Percentiles rank a stretch among this genome's conserved stretches.
These are phyloP conservation scores for Pyricularia sp. DNA, from an alignment of 2,329 filamentous ascomycete genomes.

Conservation along the genomic window DNA sequence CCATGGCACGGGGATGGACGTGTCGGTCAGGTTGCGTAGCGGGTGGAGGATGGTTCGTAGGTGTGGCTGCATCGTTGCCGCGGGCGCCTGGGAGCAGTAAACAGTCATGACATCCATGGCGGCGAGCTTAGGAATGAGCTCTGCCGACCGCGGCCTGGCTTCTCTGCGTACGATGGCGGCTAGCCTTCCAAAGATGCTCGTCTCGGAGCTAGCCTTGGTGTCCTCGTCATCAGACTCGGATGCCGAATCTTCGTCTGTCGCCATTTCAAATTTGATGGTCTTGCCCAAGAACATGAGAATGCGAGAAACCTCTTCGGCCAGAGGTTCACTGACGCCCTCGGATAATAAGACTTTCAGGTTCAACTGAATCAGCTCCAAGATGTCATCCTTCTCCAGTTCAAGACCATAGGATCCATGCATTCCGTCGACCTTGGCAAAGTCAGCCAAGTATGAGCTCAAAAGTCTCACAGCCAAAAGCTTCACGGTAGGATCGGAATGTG, in stretches of 20 bases:
- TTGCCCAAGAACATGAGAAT: slow-evolving; percentile 71
- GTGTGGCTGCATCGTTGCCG: slow-evolving; percentile 43
- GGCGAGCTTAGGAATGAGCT: slow-evolving; percentile 61
- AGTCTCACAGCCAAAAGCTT: slow-evolving; percentile 66
- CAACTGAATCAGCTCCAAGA: slow-evolving; percentile 44
- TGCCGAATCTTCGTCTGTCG: slow-evolving; percentile 26
- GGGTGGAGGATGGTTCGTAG: slow-evolving; percentile 46
- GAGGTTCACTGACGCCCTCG: slow-evolving; percentile 51
- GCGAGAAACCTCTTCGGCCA: slow-evolving; percentile 68
- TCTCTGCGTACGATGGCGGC: slow-evolving; percentile 70
- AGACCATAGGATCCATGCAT: slow-evolving; percentile 61
- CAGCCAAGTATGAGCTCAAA: slow-evolving; percentile 63
- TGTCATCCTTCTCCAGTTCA: slow-evolving; percentile 47
- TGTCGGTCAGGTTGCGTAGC: slow-evolving; percentile 74
- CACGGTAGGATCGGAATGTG: slow-evolving; percentile 58
- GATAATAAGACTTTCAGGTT: slow-evolving; percentile 44
- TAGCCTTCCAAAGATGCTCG: slow-evolving; percentile 56
- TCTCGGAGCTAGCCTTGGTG: slow-evolving; percentile 18
- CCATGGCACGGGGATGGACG: slow-evolving; percentile 57
- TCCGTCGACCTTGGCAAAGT: slow-evolving; percentile 56
- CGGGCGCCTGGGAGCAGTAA: slow-evolving; percentile 48
- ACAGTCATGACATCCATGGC: slow-evolving; percentile 63
- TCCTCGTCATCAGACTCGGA: slow-evolving; percentile 29
- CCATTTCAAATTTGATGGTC: slow-evolving; percentile 28
- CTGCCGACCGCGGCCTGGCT: slow-evolving; percentile 45